Evolutionary conservation across 768 basidiomycete genomes (phyloP), one percentile per base, ranked within the genome.

Genomic region (Mycena maculata): DNA sequence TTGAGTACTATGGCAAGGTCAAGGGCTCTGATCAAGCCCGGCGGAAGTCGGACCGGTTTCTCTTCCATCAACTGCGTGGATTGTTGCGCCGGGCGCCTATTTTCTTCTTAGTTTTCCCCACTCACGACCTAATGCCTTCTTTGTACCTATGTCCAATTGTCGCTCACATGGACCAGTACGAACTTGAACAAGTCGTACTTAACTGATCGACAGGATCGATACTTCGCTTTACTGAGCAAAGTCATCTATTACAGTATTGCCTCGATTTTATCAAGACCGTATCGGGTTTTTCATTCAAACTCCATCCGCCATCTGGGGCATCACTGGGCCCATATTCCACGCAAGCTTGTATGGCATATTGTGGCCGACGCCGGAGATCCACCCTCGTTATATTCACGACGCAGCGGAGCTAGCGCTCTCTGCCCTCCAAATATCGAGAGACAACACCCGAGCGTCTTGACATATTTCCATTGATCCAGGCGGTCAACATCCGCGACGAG

Each of bases 181-280:
- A 99, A 99, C 77, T 84, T 99, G 44, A 96, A 92, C 74, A 84
- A 86, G 68, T 93, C 96, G 16, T 99, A 99, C 78, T 99, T 99
- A 73, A 92, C 94, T 1, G 87, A 98, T 72, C 89, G 98, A 20
- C 95, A 98, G 80, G 98, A 99, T 77, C 92, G 98, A 25, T 99
- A 99, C 76, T 99, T 11, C 88, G 89, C 61, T 91, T 99, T 75
- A 76, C 75, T 0, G 77, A 72, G 4, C 89, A 95, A 65, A 81
- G 86, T 0, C 73, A 74, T 1, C 79, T 99, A 5, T 88, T 95
- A 2, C 86, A 92, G 56, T 99, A 99, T 76, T 95, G 96, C 71
- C 86, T 88, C 68, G 87, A 90, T 28, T 95, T 97, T 73, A 81
- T 97, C 50, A 81, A 85, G 54, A 83, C 86, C 1, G 86, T 91